A percentile compares a stretch with the other conserved stretches of the same genome.
Conservation (phyloP, 495 filamentous ascomycete species). For the Aspergillus haitiensis region DNA sequence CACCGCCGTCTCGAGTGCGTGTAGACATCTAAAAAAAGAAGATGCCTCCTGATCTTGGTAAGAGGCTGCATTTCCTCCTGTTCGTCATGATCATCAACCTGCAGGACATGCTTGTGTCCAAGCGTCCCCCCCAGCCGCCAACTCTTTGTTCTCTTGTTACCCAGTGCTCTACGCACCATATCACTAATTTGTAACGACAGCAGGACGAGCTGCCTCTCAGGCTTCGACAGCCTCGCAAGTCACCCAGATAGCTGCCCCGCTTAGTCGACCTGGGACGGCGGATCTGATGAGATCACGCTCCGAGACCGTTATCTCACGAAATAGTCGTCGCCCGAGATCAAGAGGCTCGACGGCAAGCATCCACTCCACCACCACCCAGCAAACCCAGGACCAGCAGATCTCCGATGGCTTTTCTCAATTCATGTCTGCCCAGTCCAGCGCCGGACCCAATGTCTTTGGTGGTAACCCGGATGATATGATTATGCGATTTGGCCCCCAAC, state of each 20-base stretch:
- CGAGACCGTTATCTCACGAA: conserved; percentile 57
- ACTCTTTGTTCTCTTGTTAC: conserved; percentile 3
- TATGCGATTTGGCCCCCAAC: conserved; percentile 56
- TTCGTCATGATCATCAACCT: conserved; percentile 1
- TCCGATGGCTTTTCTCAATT: conserved; percentile 50
- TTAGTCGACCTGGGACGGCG: conserved; percentile 47
- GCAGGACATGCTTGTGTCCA: conserved; percentile 8
- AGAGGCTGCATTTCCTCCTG: conserved; percentile 22
- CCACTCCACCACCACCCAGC: conserved; percentile 67
- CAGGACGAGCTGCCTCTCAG: conserved; percentile 34
- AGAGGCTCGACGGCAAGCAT: conserved; percentile 84
- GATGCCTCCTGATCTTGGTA: conserved; percentile 38
- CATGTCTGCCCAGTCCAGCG: conserved; percentile 54
- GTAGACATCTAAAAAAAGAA: conserved; percentile 17
- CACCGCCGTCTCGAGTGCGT: conserved; percentile 10
- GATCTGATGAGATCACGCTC: conserved; percentile 57
- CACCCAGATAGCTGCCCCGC: conserved; percentile 37
- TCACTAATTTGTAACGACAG: conserved; percentile 23
- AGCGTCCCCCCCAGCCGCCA: neutral
- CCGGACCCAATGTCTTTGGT: conserved; percentile 49
- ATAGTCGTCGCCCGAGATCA: conserved; percentile 68
- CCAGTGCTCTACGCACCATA: conserved; percentile 1
- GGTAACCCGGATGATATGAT: conserved; percentile 65
- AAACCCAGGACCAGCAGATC: conserved; percentile 62
- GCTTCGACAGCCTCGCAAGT: conserved; percentile 41